Percentiles rank a stretch among this genome's conserved stretches.
Evolutionary conservation across 2,329 filamentous ascomycete genomes (phyloP).

Genomic region (Aspergillus oerlinghausenensis): DNA sequence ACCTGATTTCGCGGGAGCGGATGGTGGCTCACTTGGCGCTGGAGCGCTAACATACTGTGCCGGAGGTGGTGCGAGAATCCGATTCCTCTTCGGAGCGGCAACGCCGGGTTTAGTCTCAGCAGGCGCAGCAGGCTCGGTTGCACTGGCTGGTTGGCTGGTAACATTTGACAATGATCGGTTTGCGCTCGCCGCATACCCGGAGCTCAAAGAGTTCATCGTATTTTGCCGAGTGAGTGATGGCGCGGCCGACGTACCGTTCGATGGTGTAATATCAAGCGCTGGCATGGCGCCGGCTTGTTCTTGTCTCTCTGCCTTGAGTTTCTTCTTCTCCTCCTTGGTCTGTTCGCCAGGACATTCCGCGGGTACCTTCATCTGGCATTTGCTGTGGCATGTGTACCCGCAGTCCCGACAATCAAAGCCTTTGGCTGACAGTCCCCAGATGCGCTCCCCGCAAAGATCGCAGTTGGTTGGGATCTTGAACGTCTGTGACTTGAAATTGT

Average conservation of each 20-base stretch:
- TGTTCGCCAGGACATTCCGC: constrained; percentile 93
- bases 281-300: constrained; percentile 63
- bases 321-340: constrained; percentile 92
- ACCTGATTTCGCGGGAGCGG: constrained; percentile 22
- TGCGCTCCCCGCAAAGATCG: constrained; percentile 90
- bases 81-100: constrained; percentile 50
- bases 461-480: constrained; percentile 99
- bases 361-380: constrained; percentile 98
- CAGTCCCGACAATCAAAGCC: constrained; percentile 95
- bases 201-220: constrained; percentile 86
- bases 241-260: constrained; percentile 50
- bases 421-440: constrained; percentile 95
- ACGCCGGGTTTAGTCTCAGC: constrained; percentile 25
- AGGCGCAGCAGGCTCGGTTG: constrained; percentile 41
- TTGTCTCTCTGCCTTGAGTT: constrained; percentile 81
- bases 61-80: constrained; percentile 84
- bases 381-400: constrained; percentile 96
- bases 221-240: constrained; percentile 71
- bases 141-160: constrained; percentile 46
- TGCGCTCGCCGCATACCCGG: constrained; percentile 76
- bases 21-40: constrained; percentile 43
- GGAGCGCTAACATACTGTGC: constrained; percentile 69
- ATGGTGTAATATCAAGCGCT: constrained; percentile 32
- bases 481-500: constrained; percentile 97
- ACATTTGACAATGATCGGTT: constrained; percentile 68